phyloP scores from a whole-genome alignment of 108 stramenopile genomes.

The Skeletonema costatum region DNA sequence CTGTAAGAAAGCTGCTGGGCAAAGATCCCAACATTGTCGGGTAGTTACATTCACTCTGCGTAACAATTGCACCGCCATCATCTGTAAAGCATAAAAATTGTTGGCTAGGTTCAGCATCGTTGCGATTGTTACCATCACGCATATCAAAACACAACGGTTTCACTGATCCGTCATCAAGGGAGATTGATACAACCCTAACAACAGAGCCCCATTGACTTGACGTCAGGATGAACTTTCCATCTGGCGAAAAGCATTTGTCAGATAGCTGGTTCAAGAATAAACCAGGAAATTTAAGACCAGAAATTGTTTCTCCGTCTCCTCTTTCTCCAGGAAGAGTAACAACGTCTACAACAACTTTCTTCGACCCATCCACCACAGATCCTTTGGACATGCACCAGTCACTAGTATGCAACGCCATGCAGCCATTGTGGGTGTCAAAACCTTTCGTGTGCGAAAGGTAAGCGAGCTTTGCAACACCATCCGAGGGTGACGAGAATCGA shows the following conservation, averaged over 20 bases:
- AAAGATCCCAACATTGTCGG: conserved; percentile 57
- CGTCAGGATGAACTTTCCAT: conserved; percentile 45
- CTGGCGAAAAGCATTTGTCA: conserved; percentile 44
- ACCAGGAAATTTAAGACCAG: conserved; percentile 71
- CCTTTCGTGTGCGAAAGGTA: conserved; percentile 59
- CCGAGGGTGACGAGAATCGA: conserved; percentile 43
- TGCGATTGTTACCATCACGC: not conserved
- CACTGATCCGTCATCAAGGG: conserved; percentile 39
- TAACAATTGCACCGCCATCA: conserved; percentile 53
- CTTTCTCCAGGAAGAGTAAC: conserved; percentile 39
- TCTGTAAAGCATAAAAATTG: conserved; percentile 48
- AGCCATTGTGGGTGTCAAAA: conserved; percentile 74
- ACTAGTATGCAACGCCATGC: conserved; percentile 56
- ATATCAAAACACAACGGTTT: conserved; percentile 51
- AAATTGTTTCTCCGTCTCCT: conserved; percentile 21
- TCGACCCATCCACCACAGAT: conserved; percentile 12
- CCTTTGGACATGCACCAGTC: conserved; percentile 42
- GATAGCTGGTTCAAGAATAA: conserved; percentile 68
- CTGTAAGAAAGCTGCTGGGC: conserved; percentile 14
- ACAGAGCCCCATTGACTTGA: conserved; percentile 70
- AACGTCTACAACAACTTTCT: conserved; percentile 32
- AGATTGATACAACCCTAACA: conserved; percentile 51
- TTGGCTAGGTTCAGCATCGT: conserved; percentile 26
- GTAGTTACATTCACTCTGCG: conserved; percentile 47
- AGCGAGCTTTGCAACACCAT: conserved; percentile 41